Evolutionary conservation across 1,139 yeast genomes (phyloP), one percentile per base, ranked within the genome.

Genomic region (Blastobotrys apis): DNA sequence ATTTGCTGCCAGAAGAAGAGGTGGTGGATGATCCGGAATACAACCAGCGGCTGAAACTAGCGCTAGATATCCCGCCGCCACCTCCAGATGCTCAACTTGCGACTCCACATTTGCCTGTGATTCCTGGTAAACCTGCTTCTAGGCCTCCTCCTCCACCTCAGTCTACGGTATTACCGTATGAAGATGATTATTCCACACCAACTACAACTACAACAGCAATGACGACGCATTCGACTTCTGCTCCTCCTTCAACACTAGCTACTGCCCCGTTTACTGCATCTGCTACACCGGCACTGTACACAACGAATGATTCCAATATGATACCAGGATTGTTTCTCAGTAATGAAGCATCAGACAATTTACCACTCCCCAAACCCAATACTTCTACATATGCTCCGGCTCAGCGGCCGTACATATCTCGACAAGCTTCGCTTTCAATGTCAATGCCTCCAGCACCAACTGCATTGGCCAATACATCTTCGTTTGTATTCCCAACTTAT

Each of bases 71-170:
- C 6, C 33, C 26, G 5, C 41, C 35, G 21, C 40, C 41, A 12
- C 29, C 39, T 5, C 20, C 34, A 2, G 32, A 35, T 17, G 33
- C 40, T 16, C 29, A 26, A 2, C 31, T 20, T 15, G 35, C 39
- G 2, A 31, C 29, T n/a, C 27, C 33, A 10, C 26, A 12, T 8
- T 20, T 22, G 15, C 39, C 39, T 2, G 27, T 35, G 4, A n/a
- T n/a, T n/a, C n/a, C n/a, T n/a, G n/a, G n/a, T n/a, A n/a, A n/a
- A n/a, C 38, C 40, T 12, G 34, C 32, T 8, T 32, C 37, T 25
- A 15, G 38, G 5, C 39, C 37, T 10, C 46, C 48, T 10, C 47
- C 49, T 2, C 49, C 43, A n/a, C 47, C 45, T 5, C 47, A 47
- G 9, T 21, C 48, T 9, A 45, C 31, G 13, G 22, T 30, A 19